Base-by-base conservation (phyloP, 192 early-diverging fungal genomes). In the Paraglomus occultum region DNA sequence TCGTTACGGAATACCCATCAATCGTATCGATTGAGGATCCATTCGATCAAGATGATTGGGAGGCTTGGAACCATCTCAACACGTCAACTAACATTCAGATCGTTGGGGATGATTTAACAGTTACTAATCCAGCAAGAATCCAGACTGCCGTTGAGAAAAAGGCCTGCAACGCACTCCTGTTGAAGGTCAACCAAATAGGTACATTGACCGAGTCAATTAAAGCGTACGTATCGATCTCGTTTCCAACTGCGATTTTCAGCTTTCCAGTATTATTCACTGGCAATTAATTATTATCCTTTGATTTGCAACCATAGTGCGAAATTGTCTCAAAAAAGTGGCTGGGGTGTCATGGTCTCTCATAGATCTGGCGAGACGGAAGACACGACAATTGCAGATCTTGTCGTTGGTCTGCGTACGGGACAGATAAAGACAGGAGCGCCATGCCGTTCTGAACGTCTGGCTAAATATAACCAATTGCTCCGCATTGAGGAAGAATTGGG, bases 351-450 rank as follows among this genome's bases (percentile, higher is more conserved):
- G 96, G 95, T 96, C 69, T 96, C 95, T 72, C 96, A 99, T 88
- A 92, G 96, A 73, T 97, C 95, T 18, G 96, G 95, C 67, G 95
- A 99, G 83, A 97, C 95, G 71, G 97, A 99, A 83, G 96, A 97
- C 85, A 91, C 89, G 70, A 81, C 79, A 65, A 97, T 97, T 79
- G 95, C 97, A 51, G 95, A 98, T 70, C 89, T 99, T 47, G 95
- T 95, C 50, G 97, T 99, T 42, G 97, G 94, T 82, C 88, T 99
- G 69, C 89, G 92, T 66, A 88, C 90, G 58, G 91, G 91, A 70
- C 95, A 99, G 84, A 97, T 99, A 89, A 99, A 99, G 93, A 97
- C 95, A 60, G 97, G 97, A 76, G 97, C 97, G 58, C 95, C 97
- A 63, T 96, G 94, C 87, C 90, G 97, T 67, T 94, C 92, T 39